These are phyloP conservation scores for Bauhinia variegata DNA, from an alignment of 306 rosid species.

Conservation along the genomic window DNA sequence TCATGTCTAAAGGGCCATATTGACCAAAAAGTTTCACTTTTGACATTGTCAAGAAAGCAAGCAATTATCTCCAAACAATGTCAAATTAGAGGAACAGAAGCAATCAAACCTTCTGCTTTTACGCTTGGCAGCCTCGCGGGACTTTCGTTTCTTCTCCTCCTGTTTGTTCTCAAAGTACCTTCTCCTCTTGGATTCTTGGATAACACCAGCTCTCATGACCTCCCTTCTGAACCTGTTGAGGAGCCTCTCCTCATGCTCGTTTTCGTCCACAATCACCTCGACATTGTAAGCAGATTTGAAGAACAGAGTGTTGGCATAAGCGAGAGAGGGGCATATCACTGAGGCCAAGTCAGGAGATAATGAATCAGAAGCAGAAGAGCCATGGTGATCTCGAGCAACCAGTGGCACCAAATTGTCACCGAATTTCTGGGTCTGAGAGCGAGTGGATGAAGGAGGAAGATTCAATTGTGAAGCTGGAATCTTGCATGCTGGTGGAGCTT, in stretches of 20 bases:
- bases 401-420: slow-evolving; percentile 31
- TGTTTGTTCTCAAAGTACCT: slow-evolving; percentile 66
- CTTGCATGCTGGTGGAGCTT: slow-evolving; percentile 44
- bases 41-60: background rate
- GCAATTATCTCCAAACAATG: background rate
- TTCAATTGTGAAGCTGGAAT: slow-evolving; percentile 45
- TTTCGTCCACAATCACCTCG: slow-evolving; percentile 68
- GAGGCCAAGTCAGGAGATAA: slow-evolving; percentile 39
- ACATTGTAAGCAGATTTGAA: slow-evolving; percentile 64
- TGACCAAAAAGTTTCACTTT: background rate
- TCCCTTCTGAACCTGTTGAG: slow-evolving; percentile 73
- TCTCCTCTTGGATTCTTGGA: slow-evolving; percentile 70
- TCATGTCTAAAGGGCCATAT: background rate
- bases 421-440: slow-evolving; percentile 34
- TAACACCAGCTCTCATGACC: slow-evolving; percentile 78
- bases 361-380: slow-evolving; percentile 31
- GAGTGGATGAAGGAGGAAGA: slow-evolving; percentile 31
- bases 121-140: slow-evolving; percentile 87
- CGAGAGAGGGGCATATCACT: slow-evolving; percentile 62
- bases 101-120: slow-evolving; percentile 59
- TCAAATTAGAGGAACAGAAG: slow-evolving; percentile 2
- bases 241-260: slow-evolving; percentile 81
- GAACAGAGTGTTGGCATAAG: slow-evolving; percentile 54
- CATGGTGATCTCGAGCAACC: slow-evolving; percentile 17
- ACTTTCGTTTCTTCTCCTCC: slow-evolving; percentile 75